phyloP scores from a whole-genome alignment of 495 filamentous ascomycete genomes.

The Penicillium ucsense region DNA sequence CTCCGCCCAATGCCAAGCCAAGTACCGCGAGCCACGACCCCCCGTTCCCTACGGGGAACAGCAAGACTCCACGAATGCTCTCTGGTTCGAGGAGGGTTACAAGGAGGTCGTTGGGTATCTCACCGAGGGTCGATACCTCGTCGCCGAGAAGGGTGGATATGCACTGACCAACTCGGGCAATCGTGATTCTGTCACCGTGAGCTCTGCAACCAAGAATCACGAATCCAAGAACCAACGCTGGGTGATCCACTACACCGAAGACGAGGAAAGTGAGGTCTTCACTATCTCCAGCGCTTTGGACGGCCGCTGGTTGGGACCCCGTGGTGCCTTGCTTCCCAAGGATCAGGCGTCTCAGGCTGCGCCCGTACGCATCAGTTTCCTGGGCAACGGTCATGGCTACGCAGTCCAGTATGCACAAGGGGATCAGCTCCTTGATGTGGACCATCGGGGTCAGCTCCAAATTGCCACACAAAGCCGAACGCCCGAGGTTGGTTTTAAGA shows the following conservation, averaged over 20 bases:
- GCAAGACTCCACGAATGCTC: slow-evolving; percentile 15
- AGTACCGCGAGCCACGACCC: slow-evolving; percentile 26
- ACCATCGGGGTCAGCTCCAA: slow-evolving; percentile 12
- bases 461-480: slow-evolving; percentile 1
- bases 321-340: slow-evolving; percentile 14
- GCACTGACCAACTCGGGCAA: slow-evolving; percentile 23
- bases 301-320: slow-evolving; percentile 28
- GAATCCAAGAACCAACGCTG: slow-evolving; percentile 36
- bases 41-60: slow-evolving; percentile 41
- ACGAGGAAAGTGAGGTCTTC: slow-evolving; percentile 33
- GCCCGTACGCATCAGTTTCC: slow-evolving; percentile 28
- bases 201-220: slow-evolving; percentile 25
- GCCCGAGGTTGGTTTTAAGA: slow-evolving; percentile 16
- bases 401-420: slow-evolving; percentile 22
- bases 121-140: slow-evolving; percentile 43
- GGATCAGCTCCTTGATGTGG: slow-evolving; percentile 15
- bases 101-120: slow-evolving; percentile 42
- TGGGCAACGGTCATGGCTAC: slow-evolving; percentile 34
- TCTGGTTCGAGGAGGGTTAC: slow-evolving; percentile 41
- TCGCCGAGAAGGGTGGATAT: slow-evolving; percentile 22
- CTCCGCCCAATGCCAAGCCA: slow-evolving; percentile 30
- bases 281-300: slow-evolving; percentile 41
- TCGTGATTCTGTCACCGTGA: slow-evolving; percentile 13
- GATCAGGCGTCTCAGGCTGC: slow-evolving; percentile 16
- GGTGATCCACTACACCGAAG: slow-evolving; percentile 36